Evolutionary conservation across 345 rosid genomes (phyloP).

Genomic region (Gossypium ekmanianum): DNA sequence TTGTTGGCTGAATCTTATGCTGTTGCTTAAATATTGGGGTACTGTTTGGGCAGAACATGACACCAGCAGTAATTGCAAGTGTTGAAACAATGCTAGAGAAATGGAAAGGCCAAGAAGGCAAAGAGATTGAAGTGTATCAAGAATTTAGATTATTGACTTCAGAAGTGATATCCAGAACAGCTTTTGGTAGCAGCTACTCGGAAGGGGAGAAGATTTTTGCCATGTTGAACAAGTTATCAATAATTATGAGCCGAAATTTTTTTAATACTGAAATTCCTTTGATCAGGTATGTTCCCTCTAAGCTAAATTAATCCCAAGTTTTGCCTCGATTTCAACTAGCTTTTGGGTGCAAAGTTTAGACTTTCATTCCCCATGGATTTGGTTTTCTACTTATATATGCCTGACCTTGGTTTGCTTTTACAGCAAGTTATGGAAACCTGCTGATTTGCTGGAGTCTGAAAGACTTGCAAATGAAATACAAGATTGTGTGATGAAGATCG

Average conservation of each 20-base stretch:
- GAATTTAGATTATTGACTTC: neutral
- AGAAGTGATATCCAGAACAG: constrained; percentile 6
- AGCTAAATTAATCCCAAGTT: neutral
- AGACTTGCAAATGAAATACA: neutral
- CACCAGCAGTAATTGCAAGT: neutral
- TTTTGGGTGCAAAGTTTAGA: too few species aligned
- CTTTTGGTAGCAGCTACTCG: constrained; percentile 5
- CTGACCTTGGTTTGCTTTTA: neutral
- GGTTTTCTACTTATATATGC: neutral
- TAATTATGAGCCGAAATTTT: neutral
- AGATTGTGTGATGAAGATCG: neutral
- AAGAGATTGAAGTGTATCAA: neutral
- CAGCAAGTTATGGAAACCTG: neutral
- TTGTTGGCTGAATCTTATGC: neutral
- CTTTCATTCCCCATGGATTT: neutral
- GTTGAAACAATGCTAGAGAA: neutral
- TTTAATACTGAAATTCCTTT: neutral
- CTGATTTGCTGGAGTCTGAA: neutral
- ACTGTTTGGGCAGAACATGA: neutral
- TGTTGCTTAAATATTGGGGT: neutral
- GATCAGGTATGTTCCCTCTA: neutral
- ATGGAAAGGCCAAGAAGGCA: neutral
- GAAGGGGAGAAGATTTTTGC: neutral
- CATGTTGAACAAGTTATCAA: neutral
- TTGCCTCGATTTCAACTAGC: neutral